Evolutionary conservation across 2,329 filamentous ascomycete genomes (phyloP).

Genomic region (Pseudogymnoascus pannorum): DNA sequence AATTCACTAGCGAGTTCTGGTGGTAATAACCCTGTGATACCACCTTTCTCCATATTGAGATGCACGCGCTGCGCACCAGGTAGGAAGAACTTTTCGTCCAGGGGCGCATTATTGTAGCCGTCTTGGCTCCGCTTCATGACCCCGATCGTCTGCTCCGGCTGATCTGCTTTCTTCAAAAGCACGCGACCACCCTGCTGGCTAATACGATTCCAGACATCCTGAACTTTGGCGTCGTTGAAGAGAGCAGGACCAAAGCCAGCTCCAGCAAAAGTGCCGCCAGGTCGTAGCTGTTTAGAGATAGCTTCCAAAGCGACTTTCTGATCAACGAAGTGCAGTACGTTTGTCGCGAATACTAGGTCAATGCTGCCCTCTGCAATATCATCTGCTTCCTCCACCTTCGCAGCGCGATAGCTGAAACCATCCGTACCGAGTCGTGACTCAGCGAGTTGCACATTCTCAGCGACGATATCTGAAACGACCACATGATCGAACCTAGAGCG

Average conservation of each 20-base stretch:
- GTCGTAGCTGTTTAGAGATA: conserved; percentile 14
- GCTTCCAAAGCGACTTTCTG: conserved; percentile 16
- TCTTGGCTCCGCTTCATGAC: conserved; percentile 9
- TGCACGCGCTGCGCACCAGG: neutral
- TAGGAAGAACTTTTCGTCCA: neutral
- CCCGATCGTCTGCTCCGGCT: neutral
- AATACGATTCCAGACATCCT: conserved; percentile 8
- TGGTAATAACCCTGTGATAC: neutral
- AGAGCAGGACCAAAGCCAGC: conserved; percentile 12
- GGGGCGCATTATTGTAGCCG: neutral
- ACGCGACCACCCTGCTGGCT: too few relatives aligned
- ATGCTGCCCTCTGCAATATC: conserved; percentile 15
- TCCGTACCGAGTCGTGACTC: conserved; percentile 14
- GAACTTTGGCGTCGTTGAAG: conserved; percentile 8
- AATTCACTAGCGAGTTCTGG: too few relatives aligned
- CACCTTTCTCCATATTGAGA: neutral
- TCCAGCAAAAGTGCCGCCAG: conserved; percentile 20
- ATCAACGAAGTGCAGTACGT: conserved; percentile 17
- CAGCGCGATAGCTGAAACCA: conserved; percentile 14
- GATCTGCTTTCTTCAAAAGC: neutral
- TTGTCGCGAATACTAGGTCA: conserved; percentile 17
- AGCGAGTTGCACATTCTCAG: conserved; percentile 18
- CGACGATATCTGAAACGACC: conserved; percentile 22
- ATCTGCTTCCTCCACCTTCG: conserved; percentile 17
- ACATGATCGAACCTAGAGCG: conserved; percentile 19